phyloP scores from a whole-genome alignment of 1,139 yeast species.

The Suhomyces bribrorum region DNA sequence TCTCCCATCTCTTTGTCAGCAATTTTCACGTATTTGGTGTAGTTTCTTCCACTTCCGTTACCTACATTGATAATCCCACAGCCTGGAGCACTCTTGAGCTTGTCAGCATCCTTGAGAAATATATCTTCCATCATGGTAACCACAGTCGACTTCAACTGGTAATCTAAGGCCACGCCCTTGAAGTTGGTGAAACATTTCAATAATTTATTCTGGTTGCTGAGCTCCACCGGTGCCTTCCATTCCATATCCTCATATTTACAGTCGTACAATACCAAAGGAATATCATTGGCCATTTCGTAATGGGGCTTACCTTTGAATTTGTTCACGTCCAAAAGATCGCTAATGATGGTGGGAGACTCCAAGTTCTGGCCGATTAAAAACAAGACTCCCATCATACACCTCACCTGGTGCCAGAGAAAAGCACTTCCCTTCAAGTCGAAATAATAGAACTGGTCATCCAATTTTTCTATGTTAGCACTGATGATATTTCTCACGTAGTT shows the following conservation, averaged over 20 bases:
- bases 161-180: constrained; percentile 34
- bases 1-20: constrained; percentile 60
- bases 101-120: constrained; percentile 22
- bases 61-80: constrained; percentile 58
- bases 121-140: constrained; percentile 32
- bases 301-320: constrained; percentile 69
- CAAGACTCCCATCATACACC: constrained; percentile 88
- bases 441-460: constrained; percentile 53
- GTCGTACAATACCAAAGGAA: constrained; percentile 86
- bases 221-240: constrained; percentile 49
- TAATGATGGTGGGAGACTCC: constrained; percentile 62
- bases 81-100: constrained; percentile 19
- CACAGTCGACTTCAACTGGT: constrained; percentile 38
- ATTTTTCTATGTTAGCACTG: constrained; percentile 49
- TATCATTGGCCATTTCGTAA: constrained; percentile 88
- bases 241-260: constrained; percentile 74
- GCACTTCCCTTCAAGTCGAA: constrained; percentile 87
- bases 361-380: constrained; percentile 77
- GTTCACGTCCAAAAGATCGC: constrained; percentile 58
- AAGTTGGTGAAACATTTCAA: constrained; percentile 31
- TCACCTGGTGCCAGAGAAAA: constrained; percentile 96
- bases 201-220: constrained; percentile 18
- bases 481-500: constrained; percentile 65
- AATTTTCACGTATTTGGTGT: constrained; percentile 59
- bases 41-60: constrained; percentile 67